Evolutionary conservation across 1,139 yeast genomes (phyloP).

Genomic region (Debaryomyces fabryi): DNA sequence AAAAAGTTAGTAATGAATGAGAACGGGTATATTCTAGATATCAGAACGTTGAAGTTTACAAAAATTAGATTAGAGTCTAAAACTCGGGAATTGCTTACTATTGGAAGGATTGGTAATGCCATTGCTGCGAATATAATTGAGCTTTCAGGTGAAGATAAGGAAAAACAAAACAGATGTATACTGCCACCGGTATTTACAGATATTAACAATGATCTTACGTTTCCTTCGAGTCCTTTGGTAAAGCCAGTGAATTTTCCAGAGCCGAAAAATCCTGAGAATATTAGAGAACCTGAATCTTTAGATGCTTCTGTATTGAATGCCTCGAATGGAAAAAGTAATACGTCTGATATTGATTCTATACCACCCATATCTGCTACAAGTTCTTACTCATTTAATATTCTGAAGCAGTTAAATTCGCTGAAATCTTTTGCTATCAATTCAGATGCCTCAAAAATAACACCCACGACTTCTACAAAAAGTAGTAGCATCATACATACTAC

Average conservation of each 20-base stretch:
- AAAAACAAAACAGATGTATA: conserved; percentile 18
- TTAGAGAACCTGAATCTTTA: background rate
- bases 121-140: conserved; percentile 24
- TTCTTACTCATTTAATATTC: conserved; percentile 4
- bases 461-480: conserved; percentile 9
- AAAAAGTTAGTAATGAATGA: conserved; percentile 37
- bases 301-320: background rate
- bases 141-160: conserved; percentile 8
- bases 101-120: conserved; percentile 31
- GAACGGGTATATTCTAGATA: conserved; percentile 42
- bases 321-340: background rate
- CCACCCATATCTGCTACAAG: conserved; percentile 9
- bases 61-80: conserved; percentile 29
- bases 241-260: conserved; percentile 3
- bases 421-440: background rate
- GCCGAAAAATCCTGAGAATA: background rate
- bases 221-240: conserved; percentile 3
- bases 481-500: conserved; percentile 8
- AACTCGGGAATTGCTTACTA: conserved; percentile 13
- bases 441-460: conserved; percentile 9
- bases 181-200: conserved; percentile 26
- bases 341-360: background rate
- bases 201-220: conserved; percentile 4
- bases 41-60: conserved; percentile 32
- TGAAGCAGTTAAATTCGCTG: conserved; percentile 3